A percentile compares a stretch with the other conserved stretches of the same genome.
Conservation (phyloP, 2,329 filamentous ascomycete species). For the Cercospora citrullina region DNA sequence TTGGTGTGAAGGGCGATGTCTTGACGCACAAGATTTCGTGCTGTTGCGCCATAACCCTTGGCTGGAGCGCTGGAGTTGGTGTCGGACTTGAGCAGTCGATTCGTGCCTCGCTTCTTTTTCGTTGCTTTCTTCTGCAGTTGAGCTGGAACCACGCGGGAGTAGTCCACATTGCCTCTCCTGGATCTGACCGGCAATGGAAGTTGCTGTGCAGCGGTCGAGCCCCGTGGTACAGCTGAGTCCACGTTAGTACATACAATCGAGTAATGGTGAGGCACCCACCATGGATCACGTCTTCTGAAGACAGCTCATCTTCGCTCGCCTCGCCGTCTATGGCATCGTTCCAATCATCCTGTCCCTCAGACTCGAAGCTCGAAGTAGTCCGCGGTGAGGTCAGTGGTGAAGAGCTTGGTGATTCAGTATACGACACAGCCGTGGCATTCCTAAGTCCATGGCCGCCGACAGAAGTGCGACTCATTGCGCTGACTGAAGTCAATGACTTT, state of each 20-base stretch:
- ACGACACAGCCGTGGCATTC: conserved; percentile 22
- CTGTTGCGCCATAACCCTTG: conserved; percentile 35
- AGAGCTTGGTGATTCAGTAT: conserved; percentile 28
- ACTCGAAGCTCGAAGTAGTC: conserved; percentile 19
- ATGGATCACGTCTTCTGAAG: conserved; percentile 28
- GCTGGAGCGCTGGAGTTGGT: conserved; percentile 4
- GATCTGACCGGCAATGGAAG: conserved; percentile 31
- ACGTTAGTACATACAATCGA: background rate
- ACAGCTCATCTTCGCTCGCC: conserved; percentile 30
- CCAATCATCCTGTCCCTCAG: conserved; percentile 5
- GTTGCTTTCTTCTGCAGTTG: conserved; percentile 17
- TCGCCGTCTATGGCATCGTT: background rate
- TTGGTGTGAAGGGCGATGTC: conserved; percentile 47
- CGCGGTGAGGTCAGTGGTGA: conserved; percentile 19
- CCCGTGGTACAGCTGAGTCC: conserved; percentile 17
- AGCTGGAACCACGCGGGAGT: conserved; percentile 20
- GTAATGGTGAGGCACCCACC: conserved; percentile 3
- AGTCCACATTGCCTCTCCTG: conserved; percentile 30
- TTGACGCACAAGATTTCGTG: conserved; percentile 44
- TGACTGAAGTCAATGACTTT: conserved; percentile 30
- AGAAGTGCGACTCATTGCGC: conserved; percentile 29
- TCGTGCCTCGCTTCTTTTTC: conserved; percentile 16
- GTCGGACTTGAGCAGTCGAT: conserved; percentile 24
- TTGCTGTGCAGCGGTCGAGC: background rate
- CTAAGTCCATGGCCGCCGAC: conserved; percentile 19